These are phyloP conservation scores for Gloeopeniophorella convolvens DNA, from an alignment of 768 basidiomycete genomes.

Conservation along the genomic window DNA sequence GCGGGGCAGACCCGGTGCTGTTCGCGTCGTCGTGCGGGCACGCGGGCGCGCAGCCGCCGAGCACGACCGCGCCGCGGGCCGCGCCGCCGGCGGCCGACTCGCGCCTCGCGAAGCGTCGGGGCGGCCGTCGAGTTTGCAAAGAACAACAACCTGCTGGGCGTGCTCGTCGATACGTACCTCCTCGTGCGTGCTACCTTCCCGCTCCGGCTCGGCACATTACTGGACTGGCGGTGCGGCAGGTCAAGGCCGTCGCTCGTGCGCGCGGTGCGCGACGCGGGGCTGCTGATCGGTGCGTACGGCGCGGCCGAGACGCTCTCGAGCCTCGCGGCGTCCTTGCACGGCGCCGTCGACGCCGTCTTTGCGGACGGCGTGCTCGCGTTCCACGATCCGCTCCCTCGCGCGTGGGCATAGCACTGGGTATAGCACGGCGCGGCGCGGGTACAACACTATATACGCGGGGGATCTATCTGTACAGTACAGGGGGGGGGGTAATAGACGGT, in stretches of 20 bases:
- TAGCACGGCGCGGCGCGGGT: no score
- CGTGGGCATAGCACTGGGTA: slow-evolving; percentile 37
- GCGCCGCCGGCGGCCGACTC: slow-evolving; percentile 37
- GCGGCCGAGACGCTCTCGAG: slow-evolving; percentile 35
- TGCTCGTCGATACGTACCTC: slow-evolving; percentile 82
- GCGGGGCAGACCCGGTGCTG: slow-evolving; percentile 80
- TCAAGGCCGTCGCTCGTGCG: slow-evolving; percentile 85
- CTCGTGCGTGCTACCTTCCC: slow-evolving; percentile 56
- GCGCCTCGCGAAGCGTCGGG: slow-evolving; percentile 64
- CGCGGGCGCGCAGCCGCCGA: slow-evolving; percentile 32
- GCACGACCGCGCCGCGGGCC: slow-evolving; percentile 33
- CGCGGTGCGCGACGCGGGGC: slow-evolving; percentile 81
- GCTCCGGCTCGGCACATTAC: slow-evolving; percentile 2
- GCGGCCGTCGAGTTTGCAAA: slow-evolving; percentile 93
- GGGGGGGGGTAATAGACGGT: slow-evolving; percentile 19
- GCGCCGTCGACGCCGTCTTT: slow-evolving; percentile 64
- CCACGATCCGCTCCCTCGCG: slow-evolving; percentile 63
- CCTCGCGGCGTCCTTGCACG: slow-evolving; percentile 31
- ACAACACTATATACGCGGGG: slow-evolving; percentile 14
- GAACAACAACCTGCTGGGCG: slow-evolving; percentile 85
- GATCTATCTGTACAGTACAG: slow-evolving; percentile 14
- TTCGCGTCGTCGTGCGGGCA: slow-evolving; percentile 86
- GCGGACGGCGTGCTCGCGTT: slow-evolving; percentile 60
- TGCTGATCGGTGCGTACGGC: slow-evolving; percentile 85
- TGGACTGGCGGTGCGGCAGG: slow-evolving; percentile 36